Conservation (phyloP, 2,329 filamentous ascomycete genomes). For the Ceratocystiopsis minuta region DNA sequence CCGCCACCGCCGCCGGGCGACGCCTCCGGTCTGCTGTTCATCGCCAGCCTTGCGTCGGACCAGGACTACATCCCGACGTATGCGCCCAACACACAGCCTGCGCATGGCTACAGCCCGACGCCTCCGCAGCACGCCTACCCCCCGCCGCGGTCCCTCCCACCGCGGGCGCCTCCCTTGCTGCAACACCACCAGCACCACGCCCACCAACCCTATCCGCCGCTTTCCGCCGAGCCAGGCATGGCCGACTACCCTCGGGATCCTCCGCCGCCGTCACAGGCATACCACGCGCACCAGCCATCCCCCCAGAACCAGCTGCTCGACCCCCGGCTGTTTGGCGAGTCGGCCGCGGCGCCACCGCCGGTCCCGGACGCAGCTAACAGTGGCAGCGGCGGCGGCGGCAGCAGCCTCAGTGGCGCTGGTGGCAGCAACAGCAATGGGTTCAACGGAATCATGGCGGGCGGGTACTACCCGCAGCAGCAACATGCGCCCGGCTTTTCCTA, state of each 20-base stretch:
- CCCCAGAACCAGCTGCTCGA: slow-evolving; percentile 6
- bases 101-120: too few species aligned
- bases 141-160: neutral
- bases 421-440: neutral
- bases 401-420: neutral
- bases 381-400: slow-evolving; percentile 1
- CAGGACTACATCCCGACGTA: slow-evolving; percentile 6
- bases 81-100: neutral
- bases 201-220: neutral
- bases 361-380: neutral
- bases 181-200: neutral
- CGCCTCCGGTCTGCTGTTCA: slow-evolving; percentile 4
- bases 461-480: slow-evolving; percentile 2
- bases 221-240: neutral
- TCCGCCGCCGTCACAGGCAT: neutral
- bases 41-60: slow-evolving; percentile 6
- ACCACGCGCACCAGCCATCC: slow-evolving; percentile 1
- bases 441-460: neutral
- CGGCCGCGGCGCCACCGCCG: neutral
- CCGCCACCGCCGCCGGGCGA: neutral
- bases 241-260: neutral
- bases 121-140: too few species aligned
- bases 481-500: slow-evolving; percentile 5
- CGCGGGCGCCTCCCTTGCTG: neutral
- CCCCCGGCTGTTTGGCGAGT: slow-evolving; percentile 9